phyloP scores from a whole-genome alignment of 73 alveolate genomes.

The Symbiodinium natans region DNA sequence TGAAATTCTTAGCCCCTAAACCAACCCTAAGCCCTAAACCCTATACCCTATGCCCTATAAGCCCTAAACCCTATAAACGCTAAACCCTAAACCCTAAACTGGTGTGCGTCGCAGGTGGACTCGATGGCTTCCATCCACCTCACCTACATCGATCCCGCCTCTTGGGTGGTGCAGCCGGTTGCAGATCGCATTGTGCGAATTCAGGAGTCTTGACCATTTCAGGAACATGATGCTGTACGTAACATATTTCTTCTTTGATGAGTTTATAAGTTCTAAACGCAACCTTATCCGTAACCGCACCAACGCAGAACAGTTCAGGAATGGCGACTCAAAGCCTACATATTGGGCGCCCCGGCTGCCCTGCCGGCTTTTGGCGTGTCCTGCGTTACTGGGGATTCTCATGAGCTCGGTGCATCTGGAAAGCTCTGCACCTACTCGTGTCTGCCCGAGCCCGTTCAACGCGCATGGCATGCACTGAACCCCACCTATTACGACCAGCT shows the following conservation, averaged over 20 bases:
- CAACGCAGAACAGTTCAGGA: neutral
- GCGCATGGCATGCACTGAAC: conserved; percentile 16
- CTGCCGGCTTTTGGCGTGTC: conserved; percentile 14
- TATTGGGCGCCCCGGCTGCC: conserved; percentile 38
- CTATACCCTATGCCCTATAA: too few relatives aligned
- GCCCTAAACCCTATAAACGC: too few relatives aligned
- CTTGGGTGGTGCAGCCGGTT: conserved; percentile 63
- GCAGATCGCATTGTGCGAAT: conserved; percentile 33
- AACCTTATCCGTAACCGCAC: too few relatives aligned
- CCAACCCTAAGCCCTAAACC: too few relatives aligned
- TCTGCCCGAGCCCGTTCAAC: conserved; percentile 12
- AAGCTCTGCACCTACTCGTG: conserved; percentile 48
- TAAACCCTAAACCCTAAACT: neutral
- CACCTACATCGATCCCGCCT: conserved; percentile 51
- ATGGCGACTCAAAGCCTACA: conserved; percentile 83
- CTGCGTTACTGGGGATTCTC: neutral
- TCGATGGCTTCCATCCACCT: conserved; percentile 34
- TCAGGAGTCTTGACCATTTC: too few relatives aligned
- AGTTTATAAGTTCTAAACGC: too few relatives aligned
- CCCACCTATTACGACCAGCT: neutral
- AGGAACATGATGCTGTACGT: too few relatives aligned
- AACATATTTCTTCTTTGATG: too few relatives aligned
- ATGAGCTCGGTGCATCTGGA: neutral
- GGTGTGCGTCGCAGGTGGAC: neutral
- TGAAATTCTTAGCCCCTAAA: too few relatives aligned